phyloP scores from a whole-genome alignment of 2,329 filamentous ascomycete species.

The Verticillium dahliae region DNA sequence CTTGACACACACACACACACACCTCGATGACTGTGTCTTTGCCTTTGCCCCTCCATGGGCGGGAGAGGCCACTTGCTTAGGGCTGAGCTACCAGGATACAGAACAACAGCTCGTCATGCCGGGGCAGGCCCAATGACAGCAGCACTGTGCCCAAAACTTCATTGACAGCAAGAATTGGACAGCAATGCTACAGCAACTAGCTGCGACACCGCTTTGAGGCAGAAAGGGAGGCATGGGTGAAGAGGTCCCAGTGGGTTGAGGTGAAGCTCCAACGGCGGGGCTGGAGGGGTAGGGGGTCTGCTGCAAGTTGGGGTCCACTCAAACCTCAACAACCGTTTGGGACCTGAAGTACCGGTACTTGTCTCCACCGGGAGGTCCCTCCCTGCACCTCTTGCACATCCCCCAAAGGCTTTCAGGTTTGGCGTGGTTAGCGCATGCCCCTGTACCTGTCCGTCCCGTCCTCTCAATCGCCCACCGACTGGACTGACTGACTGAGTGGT shows the following conservation, averaged over 20 bases:
- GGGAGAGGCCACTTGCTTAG: too few relatives aligned
- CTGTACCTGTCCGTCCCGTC: neutral
- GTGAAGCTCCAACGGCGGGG: neutral
- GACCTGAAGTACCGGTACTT: constrained; percentile 6
- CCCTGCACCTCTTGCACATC: neutral
- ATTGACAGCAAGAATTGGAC: neutral
- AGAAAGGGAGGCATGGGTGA: neutral
- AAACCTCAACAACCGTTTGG: constrained; percentile 12
- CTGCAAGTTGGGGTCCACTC: constrained; percentile 10
- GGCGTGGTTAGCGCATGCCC: neutral
- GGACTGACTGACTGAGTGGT: neutral
- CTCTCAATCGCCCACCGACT: neutral
- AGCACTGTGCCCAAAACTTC: neutral
- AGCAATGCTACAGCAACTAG: neutral
- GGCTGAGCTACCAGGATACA: too few relatives aligned
- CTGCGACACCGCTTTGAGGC: neutral
- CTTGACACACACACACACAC: neutral
- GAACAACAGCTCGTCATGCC: neutral
- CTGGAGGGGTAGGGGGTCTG: neutral
- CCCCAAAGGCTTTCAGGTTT: neutral
- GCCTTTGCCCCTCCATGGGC: neutral
- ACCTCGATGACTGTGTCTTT: neutral
- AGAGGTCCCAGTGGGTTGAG: neutral
- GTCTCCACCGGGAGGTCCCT: constrained; percentile 5
- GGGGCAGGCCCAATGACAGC: neutral